These are phyloP conservation scores for Pseudogymnoascus sp. DNA, from an alignment of 2,329 filamentous ascomycete genomes.

Conservation along the genomic window DNA sequence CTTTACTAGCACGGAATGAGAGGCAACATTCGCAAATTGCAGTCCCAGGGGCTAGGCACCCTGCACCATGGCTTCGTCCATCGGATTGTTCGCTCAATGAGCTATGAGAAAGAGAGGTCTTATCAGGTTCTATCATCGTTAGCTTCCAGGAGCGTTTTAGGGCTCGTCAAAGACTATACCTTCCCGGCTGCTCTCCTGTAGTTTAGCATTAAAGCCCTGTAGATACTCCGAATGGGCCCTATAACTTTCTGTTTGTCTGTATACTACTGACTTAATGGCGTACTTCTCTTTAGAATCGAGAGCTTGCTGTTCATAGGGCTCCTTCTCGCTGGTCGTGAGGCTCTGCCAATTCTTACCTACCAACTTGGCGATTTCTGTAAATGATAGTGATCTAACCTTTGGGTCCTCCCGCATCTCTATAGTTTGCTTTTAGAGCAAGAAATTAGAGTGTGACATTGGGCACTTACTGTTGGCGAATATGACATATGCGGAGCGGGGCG, in stretches of 20 bases:
- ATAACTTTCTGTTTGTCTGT: conserved; percentile 69
- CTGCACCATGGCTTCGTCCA: too few relatives aligned
- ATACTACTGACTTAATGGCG: conserved; percentile 62
- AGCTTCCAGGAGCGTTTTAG: too few relatives aligned
- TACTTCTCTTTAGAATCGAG: conserved; percentile 70
- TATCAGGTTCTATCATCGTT: too few relatives aligned
- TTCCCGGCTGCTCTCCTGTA: too few relatives aligned
- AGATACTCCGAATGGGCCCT: conserved; percentile 65
- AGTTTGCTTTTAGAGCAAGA: conserved; percentile 5
- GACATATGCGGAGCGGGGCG: conserved; percentile 75
- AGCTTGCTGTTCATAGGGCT: conserved; percentile 65
- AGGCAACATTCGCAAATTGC: too few relatives aligned
- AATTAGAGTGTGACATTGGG: neutral
- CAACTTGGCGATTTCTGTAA: conserved; percentile 76
- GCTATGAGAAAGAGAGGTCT: too few relatives aligned
- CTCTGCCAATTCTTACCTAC: conserved; percentile 79
- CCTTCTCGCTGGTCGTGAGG: conserved; percentile 58
- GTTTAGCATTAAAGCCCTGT: conserved; percentile 70
- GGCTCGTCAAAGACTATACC: too few relatives aligned
- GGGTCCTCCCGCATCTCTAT: conserved; percentile 69
- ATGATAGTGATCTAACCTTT: conserved; percentile 68
- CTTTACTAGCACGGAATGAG: too few relatives aligned
- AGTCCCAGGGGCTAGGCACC: too few relatives aligned
- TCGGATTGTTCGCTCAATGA: too few relatives aligned
- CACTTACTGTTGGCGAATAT: conserved; percentile 74